Evolutionary conservation across 225 moss, liverwort and hornwort genomes (phyloP), one percentile per base, ranked within the genome.

Genomic region (Thuidium tamariscinum): DNA sequence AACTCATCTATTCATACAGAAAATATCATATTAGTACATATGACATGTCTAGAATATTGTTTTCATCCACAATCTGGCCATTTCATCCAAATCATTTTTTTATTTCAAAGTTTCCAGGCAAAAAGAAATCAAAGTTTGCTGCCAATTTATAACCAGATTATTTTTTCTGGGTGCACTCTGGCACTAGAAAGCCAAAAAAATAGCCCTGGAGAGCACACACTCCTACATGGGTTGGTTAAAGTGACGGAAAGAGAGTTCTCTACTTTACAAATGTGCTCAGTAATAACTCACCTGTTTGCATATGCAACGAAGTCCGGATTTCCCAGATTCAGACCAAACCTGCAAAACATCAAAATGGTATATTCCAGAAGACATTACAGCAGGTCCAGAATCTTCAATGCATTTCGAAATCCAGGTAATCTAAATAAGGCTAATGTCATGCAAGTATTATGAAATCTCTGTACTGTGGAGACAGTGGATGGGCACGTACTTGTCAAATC

Each of bases 231-330:
- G 20, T 57, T 34, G 13, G 22, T 8, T 30, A 4, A 66, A 65
- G 36, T 18, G 36, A 67, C 9, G 10, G 29, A 82, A 82, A 54
- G 29, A 29, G 36, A 54, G 23, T 65, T 51, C 81, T 36, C 62
- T 81, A 23, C 26, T 66, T 17, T 46, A 36, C 3, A 39, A 34
- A 44, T 61, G 23, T 27, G 41, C 17, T 39, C 49, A 66, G 49
- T 48, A 59, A 59, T 66, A 37, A 83, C 89, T 79, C 83, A 97
- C 97, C 97, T 94, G 57, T 89, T 89, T 79, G 98, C 97, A 87
- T 98, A 98, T 34, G 93, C 95, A 67, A 98, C 95, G 72, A 98
- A 98, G 90, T 98, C 92, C 30, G 98, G 97, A 89, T 98, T 98
- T 46, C 92, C 88, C 54, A 98, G 86, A 87, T 94, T 93, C 84